Evolutionary conservation across 768 basidiomycete genomes (phyloP).

Genomic region (Agaricus blazei): DNA sequence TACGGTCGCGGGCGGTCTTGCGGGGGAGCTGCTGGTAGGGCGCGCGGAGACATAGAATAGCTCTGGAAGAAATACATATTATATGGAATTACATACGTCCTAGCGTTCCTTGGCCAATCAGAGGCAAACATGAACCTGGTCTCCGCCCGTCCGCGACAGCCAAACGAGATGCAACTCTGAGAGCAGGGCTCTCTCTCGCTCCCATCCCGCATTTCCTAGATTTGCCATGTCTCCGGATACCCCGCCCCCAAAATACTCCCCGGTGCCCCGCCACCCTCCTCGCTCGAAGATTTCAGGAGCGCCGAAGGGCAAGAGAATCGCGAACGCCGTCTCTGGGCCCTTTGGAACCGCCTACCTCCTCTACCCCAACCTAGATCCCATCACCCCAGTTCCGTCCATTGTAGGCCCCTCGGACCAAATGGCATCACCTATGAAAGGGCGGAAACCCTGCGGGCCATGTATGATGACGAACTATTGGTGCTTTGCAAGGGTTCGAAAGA

Average conservation of each 20-base stretch:
- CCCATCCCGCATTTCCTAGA: conserved; percentile 10
- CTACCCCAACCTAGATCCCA: conserved; percentile 15
- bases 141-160: background rate
- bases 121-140: background rate
- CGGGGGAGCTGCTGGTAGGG: conserved; percentile 1
- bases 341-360: conserved; percentile 58
- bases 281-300: conserved; percentile 57
- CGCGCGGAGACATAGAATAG: background rate
- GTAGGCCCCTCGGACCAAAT: conserved; percentile 3
- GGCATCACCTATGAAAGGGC: conserved; percentile 58
- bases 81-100: background rate
- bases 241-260: background rate
- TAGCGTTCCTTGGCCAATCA: conserved; percentile 1
- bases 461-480: conserved; percentile 71
- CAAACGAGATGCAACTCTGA: conserved; percentile 28
- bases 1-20: background rate
- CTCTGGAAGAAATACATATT: conserved; percentile 6
- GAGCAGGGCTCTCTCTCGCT: conserved; percentile 26
- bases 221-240: conserved; percentile 4
- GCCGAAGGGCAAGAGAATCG: conserved; percentile 60
- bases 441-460: conserved; percentile 59
- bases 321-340: conserved; percentile 50
- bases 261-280: conserved; percentile 28
- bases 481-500: conserved; percentile 42
- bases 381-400: conserved; percentile 3